A percentile compares a stretch with the other conserved stretches of the same genome.
phyloP scores from a whole-genome alignment of 805 yeast genomes.

The Priceomyces carsonii region DNA sequence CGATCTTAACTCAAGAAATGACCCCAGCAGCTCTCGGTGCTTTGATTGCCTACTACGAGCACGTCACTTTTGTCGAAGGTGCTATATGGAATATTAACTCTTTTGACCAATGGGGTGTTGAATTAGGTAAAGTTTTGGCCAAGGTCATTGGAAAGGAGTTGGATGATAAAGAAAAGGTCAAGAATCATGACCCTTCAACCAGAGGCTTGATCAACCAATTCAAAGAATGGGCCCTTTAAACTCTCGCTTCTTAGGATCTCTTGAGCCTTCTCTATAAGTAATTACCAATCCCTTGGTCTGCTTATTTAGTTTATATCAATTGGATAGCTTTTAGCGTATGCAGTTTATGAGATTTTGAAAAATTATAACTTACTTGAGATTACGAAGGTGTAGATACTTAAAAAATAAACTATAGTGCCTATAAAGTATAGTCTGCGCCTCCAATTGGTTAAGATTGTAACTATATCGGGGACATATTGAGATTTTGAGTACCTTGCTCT shows the following conservation, averaged over 20 bases:
- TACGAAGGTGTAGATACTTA: no score
- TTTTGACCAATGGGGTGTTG: conserved; percentile 99
- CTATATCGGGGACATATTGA: no score
- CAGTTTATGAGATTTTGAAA: neutral
- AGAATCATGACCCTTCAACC: conserved; percentile 86
- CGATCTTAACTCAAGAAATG: conserved; percentile 91
- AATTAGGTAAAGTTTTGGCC: conserved; percentile 96
- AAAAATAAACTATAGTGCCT: no score
- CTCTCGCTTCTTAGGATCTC: neutral
- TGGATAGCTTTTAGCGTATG: conserved; percentile 1
- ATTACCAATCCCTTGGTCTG: neutral
- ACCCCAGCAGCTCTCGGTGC: conserved; percentile 97
- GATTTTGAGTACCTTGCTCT: no score
- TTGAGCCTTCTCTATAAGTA: neutral
- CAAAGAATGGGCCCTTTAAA: conserved; percentile 67
- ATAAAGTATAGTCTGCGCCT: no score
- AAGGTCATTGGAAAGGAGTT: conserved; percentile 92
- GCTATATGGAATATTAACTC: conserved; percentile 99
- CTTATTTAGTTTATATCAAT: neutral
- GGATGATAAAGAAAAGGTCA: conserved; percentile 54
- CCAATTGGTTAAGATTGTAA: no score
- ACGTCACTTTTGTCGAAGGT: conserved; percentile 96
- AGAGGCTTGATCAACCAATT: conserved; percentile 92
- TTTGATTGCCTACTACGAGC: conserved; percentile 96
- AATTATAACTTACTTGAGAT: no score